phyloP scores from a whole-genome alignment of 2,329 filamentous ascomycete genomes.

The Aulographum hederae region DNA sequence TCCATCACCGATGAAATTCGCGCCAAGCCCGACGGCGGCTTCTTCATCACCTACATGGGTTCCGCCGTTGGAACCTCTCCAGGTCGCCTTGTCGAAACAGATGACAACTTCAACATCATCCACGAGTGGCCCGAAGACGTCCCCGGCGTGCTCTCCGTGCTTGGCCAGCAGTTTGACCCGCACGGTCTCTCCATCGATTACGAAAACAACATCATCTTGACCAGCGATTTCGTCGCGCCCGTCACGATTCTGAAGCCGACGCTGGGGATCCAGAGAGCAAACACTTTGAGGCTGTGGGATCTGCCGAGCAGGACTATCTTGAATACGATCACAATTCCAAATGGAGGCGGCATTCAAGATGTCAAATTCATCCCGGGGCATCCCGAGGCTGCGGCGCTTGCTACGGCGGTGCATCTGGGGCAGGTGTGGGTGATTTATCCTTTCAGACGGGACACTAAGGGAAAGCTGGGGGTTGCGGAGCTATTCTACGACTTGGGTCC shows the following conservation, averaged over 20 bases:
- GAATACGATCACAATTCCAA: slow-evolving; percentile 41
- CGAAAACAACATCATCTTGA: slow-evolving; percentile 37
- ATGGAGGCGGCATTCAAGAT: slow-evolving; percentile 42
- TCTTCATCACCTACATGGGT: slow-evolving; percentile 45
- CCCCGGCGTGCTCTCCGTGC: slow-evolving; percentile 32
- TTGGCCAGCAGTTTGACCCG: slow-evolving; percentile 41
- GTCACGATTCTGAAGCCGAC: slow-evolving; percentile 42
- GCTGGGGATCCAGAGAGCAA: slow-evolving; percentile 32
- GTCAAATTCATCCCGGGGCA: slow-evolving; percentile 48
- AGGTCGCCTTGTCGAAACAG: slow-evolving; percentile 42
- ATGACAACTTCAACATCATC: slow-evolving; percentile 40
- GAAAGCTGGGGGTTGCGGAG: slow-evolving; percentile 38
- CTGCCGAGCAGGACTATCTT: slow-evolving; percentile 34
- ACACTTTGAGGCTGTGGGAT: slow-evolving; percentile 43
- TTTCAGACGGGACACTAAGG: slow-evolving; percentile 33
- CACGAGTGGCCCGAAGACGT: slow-evolving; percentile 44
- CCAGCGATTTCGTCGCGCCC: slow-evolving; percentile 45
- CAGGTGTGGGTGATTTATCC: slow-evolving; percentile 50
- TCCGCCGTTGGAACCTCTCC: slow-evolving; percentile 38
- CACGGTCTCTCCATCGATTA: slow-evolving; percentile 42
- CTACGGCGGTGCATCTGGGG: slow-evolving; percentile 39
- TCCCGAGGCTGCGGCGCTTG: slow-evolving; percentile 37
- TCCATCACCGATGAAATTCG: slow-evolving; percentile 46
- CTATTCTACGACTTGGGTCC: slow-evolving; percentile 39
- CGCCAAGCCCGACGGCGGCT: slow-evolving; percentile 43